phyloP scores from a whole-genome alignment of 2,329 filamentous ascomycete genomes.

The Exophiala xenobiotica region DNA sequence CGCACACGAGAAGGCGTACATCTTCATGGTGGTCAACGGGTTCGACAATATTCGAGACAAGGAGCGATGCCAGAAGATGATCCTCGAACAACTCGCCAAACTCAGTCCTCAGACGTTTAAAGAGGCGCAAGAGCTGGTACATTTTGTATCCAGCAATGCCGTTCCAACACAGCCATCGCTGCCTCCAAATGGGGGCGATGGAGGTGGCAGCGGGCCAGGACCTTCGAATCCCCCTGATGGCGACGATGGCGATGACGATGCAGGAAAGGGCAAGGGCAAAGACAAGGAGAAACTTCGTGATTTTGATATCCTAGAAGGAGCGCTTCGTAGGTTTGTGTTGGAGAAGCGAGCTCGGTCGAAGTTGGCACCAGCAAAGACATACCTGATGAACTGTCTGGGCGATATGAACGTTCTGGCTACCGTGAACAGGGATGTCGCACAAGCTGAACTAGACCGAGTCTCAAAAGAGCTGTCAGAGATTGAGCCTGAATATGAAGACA shows the following conservation, averaged over 20 bases:
- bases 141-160: slow-evolving; percentile 97
- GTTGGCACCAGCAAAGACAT: slow-evolving; percentile 91
- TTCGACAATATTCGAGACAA: slow-evolving; percentile 94
- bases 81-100: slow-evolving; percentile 80
- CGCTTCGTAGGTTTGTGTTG: slow-evolving; percentile 85
- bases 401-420: slow-evolving; percentile 80
- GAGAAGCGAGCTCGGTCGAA: slow-evolving; percentile 96
- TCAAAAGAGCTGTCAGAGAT: slow-evolving; percentile 75
- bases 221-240: slow-evolving; percentile 41
- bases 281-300: slow-evolving; percentile 88
- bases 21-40: slow-evolving; percentile 98
- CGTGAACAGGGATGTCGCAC: slow-evolving; percentile 84
- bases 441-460: slow-evolving; percentile 80
- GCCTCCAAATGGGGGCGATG: slow-evolving; percentile 52
- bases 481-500: slow-evolving; percentile 80
- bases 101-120: slow-evolving; percentile 94
- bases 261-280: slow-evolving; percentile 76
- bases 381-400: slow-evolving; percentile 86
- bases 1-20: slow-evolving; percentile 94
- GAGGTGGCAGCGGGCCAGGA: slow-evolving; percentile 52
- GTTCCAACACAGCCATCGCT: slow-evolving; percentile 70
- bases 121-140: slow-evolving; percentile 86
- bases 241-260: slow-evolving; percentile 53
- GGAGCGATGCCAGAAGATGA: slow-evolving; percentile 84
- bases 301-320: slow-evolving; percentile 85